Base-by-base conservation (phyloP, 441 rosid genomes). In the Aquilaria agallochum region DNA sequence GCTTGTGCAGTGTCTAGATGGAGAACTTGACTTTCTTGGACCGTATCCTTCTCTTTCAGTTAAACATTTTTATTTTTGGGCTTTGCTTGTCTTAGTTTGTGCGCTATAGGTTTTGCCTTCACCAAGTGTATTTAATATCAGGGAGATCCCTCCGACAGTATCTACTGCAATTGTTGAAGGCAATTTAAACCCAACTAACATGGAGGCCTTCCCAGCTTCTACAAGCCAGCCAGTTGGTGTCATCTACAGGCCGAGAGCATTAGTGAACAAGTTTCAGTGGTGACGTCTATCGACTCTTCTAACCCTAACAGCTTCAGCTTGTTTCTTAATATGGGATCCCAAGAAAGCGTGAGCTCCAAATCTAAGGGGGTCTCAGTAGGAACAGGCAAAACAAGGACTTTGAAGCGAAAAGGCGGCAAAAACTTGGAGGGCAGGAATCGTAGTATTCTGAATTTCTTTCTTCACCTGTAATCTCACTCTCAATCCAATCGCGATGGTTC, bases 141-240 rank as follows among this genome's bases (percentile, higher is more conserved):
- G 98, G 74, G 87, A 87, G 47, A 73, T 89, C 52, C 76, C 93
- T 40, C 74, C 92, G 58, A 85, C 89, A 20, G 71, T 85, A 66
- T 92, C 88, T 47, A 53, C 73, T 71, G 96, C 93, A 63, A 76
- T 92, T 67, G 98, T 93, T 5, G 78, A 84, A 71, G 96, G 98
- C 61, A 72, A 64, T 56, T 71, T 89, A 66, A 84, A 92, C 68
- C 96, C 96, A 2, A 58, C 51, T 55, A 78, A 56, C 67, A 82
- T 87, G 98, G 79, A 82, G 68, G 89, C 95, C 62, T 89, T 87
- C 12, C 66, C 75, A 50, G 73, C 62, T 58, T 64, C 81, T 34
- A 54, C 31, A 46, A 12, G 11, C 59, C 72, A 70, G 32, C 48
- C 34, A 62, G 62, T 56, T 8, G 79, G 79, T 63, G 63, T 34